Evolutionary conservation across 768 basidiomycete genomes (phyloP).

Genomic region (Cystofilobasidium macerans): DNA sequence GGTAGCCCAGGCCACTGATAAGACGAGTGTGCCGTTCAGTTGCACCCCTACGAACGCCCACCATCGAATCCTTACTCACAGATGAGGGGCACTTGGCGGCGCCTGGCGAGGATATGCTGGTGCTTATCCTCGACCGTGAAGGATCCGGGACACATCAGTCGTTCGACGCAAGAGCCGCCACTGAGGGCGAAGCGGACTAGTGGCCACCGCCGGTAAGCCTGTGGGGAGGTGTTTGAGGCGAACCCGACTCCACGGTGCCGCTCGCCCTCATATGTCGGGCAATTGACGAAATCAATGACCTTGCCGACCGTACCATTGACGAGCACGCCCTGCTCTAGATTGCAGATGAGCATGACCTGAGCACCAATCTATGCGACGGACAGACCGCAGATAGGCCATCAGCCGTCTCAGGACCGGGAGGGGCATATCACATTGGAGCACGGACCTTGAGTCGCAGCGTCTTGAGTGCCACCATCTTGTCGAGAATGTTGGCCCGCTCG

Average conservation of each 20-base stretch:
- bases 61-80: neutral
- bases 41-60: too few relatives aligned
- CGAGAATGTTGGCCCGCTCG: too few relatives aligned
- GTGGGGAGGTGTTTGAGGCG: neutral
- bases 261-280: too few relatives aligned
- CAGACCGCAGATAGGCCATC: conserved; percentile 53
- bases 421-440: too few relatives aligned
- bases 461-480: too few relatives aligned
- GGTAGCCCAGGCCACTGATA: conserved; percentile 77
- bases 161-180: conserved; percentile 45
- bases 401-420: too few relatives aligned
- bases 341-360: conserved; percentile 95
- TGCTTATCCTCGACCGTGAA: conserved; percentile 80
- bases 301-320: conserved; percentile 93
- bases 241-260: too few relatives aligned
- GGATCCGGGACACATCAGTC: conserved; percentile 54
- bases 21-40: too few relatives aligned
- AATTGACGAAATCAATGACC: conserved; percentile 54
- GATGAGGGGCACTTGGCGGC: conserved; percentile 55
- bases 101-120: conserved; percentile 67
- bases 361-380: conserved; percentile 56
- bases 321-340: conserved; percentile 71
- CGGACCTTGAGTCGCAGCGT: conserved; percentile 83
- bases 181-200: conserved; percentile 68
- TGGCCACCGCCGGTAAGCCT: conserved; percentile 51